phyloP scores from a whole-genome alignment of 257 asterid genomes.

The Solanum arcanum region DNA sequence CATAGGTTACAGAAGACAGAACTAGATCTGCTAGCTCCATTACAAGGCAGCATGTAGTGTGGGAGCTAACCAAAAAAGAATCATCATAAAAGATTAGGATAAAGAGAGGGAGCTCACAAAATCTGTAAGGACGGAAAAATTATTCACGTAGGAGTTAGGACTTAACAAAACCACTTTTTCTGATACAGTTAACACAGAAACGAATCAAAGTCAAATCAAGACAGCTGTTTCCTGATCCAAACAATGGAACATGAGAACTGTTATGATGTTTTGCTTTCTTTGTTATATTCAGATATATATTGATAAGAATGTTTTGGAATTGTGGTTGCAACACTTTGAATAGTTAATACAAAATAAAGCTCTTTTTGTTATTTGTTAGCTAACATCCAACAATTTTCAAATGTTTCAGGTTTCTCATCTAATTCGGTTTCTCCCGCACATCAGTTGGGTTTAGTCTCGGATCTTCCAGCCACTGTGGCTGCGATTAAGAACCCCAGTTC shows the following conservation, averaged over 20 bases:
- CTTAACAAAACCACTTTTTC: background rate
- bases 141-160: background rate
- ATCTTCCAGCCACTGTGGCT: conserved; percentile 55
- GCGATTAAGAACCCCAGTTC: conserved; percentile 82
- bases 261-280: background rate
- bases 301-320: background rate
- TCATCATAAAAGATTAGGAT: background rate
- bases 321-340: background rate
- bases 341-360: background rate
- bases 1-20: background rate
- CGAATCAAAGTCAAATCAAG: background rate
- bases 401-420: conserved; percentile 53
- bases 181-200: background rate
- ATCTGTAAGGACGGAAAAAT: background rate
- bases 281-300: background rate
- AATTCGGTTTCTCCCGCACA: conserved; percentile 33
- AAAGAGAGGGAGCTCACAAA: background rate
- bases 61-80: background rate
- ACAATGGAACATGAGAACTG: background rate
- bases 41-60: background rate
- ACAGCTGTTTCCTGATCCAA: background rate
- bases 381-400: background rate
- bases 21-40: background rate
- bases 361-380: background rate
- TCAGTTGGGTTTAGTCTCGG: conserved; percentile 28